Conservation (phyloP, 1,139 yeast species). For the Sugiyamaella novakii region DNA sequence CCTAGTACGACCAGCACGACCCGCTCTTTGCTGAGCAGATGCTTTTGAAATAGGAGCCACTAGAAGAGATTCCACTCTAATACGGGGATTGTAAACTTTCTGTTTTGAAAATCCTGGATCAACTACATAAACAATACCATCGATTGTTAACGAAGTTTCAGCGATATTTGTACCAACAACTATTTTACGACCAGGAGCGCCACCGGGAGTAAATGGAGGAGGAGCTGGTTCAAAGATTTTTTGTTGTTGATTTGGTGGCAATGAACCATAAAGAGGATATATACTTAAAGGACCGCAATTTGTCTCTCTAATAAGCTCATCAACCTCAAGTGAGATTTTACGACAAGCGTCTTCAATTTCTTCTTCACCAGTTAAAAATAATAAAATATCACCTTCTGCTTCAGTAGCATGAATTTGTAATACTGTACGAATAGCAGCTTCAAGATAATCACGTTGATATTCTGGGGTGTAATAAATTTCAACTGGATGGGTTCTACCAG, state of each 20-base stretch:
- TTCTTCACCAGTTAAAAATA: conserved; percentile 95
- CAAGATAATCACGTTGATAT: conserved; percentile 90
- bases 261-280: conserved; percentile 91
- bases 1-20: conserved; percentile 99
- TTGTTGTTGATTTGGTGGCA: conserved; percentile 95
- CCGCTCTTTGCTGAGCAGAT: conserved; percentile 97
- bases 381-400: conserved; percentile 85
- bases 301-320: conserved; percentile 83
- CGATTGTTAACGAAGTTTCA: conserved; percentile 95
- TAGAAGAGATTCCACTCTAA: conserved; percentile 88
- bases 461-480: conserved; percentile 97
- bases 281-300: conserved; percentile 85
- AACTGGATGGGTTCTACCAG: conserved; percentile 97
- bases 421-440: conserved; percentile 92
- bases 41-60: conserved; percentile 98
- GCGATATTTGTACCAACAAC: conserved; percentile 96
- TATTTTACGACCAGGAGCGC: conserved; percentile 90
- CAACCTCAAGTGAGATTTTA: conserved; percentile 83
- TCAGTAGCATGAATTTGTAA: conserved; percentile 96
- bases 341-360: conserved; percentile 97
- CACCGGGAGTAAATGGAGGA: conserved; percentile 58
- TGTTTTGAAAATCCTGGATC: conserved; percentile 98
- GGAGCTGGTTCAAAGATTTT: conserved; percentile 92
- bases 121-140: conserved; percentile 94
- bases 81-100: conserved; percentile 94